Conservation (phyloP, 2,329 filamentous ascomycete species). For the Hymenoscyphus scutula region DNA sequence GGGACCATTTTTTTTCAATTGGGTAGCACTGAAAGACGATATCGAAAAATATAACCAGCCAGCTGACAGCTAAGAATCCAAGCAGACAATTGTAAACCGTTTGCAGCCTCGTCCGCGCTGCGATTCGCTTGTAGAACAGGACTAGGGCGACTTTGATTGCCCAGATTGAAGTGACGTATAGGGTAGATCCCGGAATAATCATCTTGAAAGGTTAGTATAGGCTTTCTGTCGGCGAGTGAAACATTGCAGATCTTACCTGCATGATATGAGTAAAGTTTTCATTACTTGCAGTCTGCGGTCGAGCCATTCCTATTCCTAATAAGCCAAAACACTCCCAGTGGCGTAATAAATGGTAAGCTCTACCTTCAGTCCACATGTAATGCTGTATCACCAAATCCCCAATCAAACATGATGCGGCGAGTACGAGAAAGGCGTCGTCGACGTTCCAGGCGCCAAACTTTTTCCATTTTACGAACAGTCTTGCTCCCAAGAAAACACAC, state of each 20-base stretch:
- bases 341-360: slow-evolving; percentile 28
- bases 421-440: slow-evolving; percentile 36
- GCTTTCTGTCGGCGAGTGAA: not conserved
- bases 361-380: slow-evolving; percentile 35
- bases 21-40: slow-evolving; percentile 22
- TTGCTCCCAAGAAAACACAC: slow-evolving; percentile 32
- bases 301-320: not conserved
- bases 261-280: slow-evolving; percentile 11
- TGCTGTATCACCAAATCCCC: slow-evolving; percentile 37
- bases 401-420: slow-evolving; percentile 35
- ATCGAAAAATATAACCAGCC: slow-evolving; percentile 19
- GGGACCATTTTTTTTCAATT: slow-evolving; percentile 16
- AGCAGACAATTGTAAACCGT: slow-evolving; percentile 40
- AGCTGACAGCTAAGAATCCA: slow-evolving; percentile 35
- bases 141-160: slow-evolving; percentile 43
- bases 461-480: slow-evolving; percentile 34
- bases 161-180: slow-evolving; percentile 43
- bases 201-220: slow-evolving; percentile 30
- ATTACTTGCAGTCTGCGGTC: not conserved
- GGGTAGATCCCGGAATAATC: slow-evolving; percentile 42
- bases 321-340: not conserved
- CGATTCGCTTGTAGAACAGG: slow-evolving; percentile 43
- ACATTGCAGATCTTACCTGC: slow-evolving; percentile 8
- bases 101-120: slow-evolving; percentile 38
- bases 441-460: slow-evolving; percentile 33